These are phyloP conservation scores for Serendipita sp. DNA, from an alignment of 768 basidiomycete species.

Conservation along the genomic window DNA sequence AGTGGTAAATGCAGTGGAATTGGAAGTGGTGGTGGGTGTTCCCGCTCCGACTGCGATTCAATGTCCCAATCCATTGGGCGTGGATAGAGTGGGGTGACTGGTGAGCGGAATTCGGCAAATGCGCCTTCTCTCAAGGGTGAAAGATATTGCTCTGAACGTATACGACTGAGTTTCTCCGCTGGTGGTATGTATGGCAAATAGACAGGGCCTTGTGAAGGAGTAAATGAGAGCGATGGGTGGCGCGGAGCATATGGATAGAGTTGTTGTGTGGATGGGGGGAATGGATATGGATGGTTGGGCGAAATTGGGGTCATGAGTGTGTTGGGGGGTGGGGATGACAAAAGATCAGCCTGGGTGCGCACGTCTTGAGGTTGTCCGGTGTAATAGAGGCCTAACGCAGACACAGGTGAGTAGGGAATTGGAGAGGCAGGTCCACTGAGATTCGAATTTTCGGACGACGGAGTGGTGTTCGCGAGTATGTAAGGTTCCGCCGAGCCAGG, in stretches of 20 bases:
- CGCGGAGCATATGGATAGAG: background rate
- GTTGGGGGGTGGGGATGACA: background rate
- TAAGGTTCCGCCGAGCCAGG: slow-evolving; percentile 1
- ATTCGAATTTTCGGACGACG: background rate
- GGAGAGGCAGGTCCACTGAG: background rate
- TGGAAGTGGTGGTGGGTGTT: background rate
- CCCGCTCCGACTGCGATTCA: background rate
- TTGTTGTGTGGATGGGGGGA: background rate
- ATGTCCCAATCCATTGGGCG: slow-evolving; percentile 1
- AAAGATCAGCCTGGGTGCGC: background rate
- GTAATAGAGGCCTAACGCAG: slow-evolving; percentile 1
- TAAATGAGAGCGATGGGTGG: background rate
- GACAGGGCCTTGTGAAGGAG: background rate
- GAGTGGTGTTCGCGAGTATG: background rate
- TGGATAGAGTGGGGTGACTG: background rate
- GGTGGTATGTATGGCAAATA: background rate
- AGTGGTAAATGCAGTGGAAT: background rate
- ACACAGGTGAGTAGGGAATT: background rate
- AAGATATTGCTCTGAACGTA: background rate
- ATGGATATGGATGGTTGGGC: background rate
- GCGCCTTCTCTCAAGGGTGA: background rate
- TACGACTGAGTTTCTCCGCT: background rate
- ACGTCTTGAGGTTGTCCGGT: background rate
- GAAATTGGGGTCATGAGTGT: background rate
- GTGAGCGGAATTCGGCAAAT: background rate